A percentile compares a stretch with the other conserved stretches of the same genome.
Conservation (phyloP, 352 stramenopile species). For the Globisporangium canariense region DNA sequence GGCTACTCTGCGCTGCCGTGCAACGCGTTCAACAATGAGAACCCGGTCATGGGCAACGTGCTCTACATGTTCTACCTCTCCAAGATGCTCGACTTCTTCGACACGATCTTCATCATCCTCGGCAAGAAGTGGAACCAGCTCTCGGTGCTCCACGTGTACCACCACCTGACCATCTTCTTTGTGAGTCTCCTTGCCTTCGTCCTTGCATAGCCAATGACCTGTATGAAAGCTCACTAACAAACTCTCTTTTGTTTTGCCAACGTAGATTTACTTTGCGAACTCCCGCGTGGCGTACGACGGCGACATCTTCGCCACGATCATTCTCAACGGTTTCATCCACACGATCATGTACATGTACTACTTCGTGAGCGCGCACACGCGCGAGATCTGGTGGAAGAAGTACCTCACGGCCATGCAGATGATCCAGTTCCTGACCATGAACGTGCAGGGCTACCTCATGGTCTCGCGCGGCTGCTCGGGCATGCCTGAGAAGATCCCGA, state of each 20-base stretch:
- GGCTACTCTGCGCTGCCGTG: conserved; percentile 92
- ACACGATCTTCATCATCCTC: conserved; percentile 98
- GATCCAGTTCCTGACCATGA: conserved; percentile 91
- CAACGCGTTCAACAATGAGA: conserved; percentile 85
- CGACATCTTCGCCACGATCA: conserved; percentile 96
- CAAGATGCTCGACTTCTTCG: conserved; percentile 92
- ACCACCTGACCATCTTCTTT: conserved; percentile 97
- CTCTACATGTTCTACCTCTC: conserved; percentile 99
- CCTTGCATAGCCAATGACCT: no score
- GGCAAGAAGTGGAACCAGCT: conserved; percentile 98
- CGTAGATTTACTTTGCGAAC: conserved; percentile 95
- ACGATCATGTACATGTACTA: conserved; percentile 99
- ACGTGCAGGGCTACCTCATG: conserved; percentile 70
- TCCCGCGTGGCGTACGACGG: conserved; percentile 93
- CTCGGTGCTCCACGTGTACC: conserved; percentile 97
- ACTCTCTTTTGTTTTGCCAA: background rate
- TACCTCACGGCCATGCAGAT: conserved; percentile 95
- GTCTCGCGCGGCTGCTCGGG: conserved; percentile 88
- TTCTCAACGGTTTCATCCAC: conserved; percentile 97
- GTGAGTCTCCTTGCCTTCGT: conserved; percentile 16
- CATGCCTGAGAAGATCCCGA: conserved; percentile 69
- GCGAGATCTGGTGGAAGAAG: conserved; percentile 98
- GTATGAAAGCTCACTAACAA: background rate
- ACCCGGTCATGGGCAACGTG: conserved; percentile 93
- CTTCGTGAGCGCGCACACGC: conserved; percentile 96